These are phyloP conservation scores for Anthracocystis panici-leucophaei DNA, from an alignment of 1,284 basidiomycete species.

Conservation along the genomic window DNA sequence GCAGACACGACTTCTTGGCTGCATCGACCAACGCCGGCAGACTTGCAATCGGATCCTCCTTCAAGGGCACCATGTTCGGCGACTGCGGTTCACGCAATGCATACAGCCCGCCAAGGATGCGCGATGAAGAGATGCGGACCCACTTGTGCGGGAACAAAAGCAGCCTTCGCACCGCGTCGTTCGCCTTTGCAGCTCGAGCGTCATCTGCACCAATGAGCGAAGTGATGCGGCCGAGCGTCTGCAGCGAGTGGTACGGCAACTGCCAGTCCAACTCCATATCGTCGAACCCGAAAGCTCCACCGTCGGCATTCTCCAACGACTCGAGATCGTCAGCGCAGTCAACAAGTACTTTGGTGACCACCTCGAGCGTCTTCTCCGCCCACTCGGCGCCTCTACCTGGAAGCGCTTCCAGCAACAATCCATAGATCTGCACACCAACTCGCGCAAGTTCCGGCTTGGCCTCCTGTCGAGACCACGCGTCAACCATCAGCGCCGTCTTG, in stretches of 20 bases:
- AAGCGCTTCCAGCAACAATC: slow-evolving; percentile 72
- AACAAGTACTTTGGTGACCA: slow-evolving; percentile 33
- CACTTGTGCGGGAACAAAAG: slow-evolving; percentile 92
- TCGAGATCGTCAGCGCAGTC: slow-evolving; percentile 56
- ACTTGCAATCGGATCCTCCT: slow-evolving; percentile 72
- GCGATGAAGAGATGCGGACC: slow-evolving; percentile 86
- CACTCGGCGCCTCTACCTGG: slow-evolving; percentile 22
- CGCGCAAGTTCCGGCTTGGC: slow-evolving; percentile 76
- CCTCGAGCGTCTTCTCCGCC: slow-evolving; percentile 34
- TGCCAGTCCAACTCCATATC: slow-evolving; percentile 78
- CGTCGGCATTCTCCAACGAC: slow-evolving; percentile 35
- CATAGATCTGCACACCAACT: slow-evolving; percentile 77
- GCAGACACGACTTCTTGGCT: slow-evolving; percentile 80
- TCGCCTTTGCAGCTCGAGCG: slow-evolving; percentile 9
- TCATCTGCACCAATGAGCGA: slow-evolving; percentile 9
- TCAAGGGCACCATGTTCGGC: slow-evolving; percentile 42
- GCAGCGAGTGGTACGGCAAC: slow-evolving; percentile 80
- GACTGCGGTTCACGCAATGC: slow-evolving; percentile 17
- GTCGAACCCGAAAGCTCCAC: slow-evolving; percentile 71
- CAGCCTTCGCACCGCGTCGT: slow-evolving; percentile 76
- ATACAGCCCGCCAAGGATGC: slow-evolving; percentile 82
- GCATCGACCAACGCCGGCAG: slow-evolving; percentile 76
- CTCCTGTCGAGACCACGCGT: slow-evolving; percentile 80
- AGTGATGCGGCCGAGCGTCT: slow-evolving; percentile 34
- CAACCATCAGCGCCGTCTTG: slow-evolving; percentile 79